Evolutionary conservation across 331 rosid species (phyloP).

Genomic region (Telfairia occidentalis): DNA sequence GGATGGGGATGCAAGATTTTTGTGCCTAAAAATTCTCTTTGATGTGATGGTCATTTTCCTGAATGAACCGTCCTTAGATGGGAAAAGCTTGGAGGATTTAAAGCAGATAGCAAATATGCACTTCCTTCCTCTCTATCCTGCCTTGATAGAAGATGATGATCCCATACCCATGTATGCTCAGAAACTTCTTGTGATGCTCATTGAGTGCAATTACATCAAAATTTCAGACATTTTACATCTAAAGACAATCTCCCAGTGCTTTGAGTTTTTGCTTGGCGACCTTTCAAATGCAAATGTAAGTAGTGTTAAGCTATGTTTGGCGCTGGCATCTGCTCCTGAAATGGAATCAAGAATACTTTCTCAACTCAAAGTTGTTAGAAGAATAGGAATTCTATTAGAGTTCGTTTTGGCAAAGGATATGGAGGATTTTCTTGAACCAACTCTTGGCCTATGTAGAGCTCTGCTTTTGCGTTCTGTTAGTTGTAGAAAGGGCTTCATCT

Average conservation of each 20-base stretch:
- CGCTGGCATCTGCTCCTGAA: slow-evolving; percentile 86
- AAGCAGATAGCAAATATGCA: slow-evolving; percentile 49
- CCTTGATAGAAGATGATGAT: slow-evolving; percentile 85
- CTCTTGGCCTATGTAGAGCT: slow-evolving; percentile 83
- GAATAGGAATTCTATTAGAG: slow-evolving; percentile 78
- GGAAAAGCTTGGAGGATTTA: slow-evolving; percentile 55
- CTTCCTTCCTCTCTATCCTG: slow-evolving; percentile 91
- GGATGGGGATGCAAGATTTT: slow-evolving; percentile 94
- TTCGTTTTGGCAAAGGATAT: slow-evolving; percentile 68
- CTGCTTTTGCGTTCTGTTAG: slow-evolving; percentile 67
- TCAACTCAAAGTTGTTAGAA: slow-evolving; percentile 80
- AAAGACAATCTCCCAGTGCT: slow-evolving; percentile 90
- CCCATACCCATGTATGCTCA: slow-evolving; percentile 92
- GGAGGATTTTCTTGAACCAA: slow-evolving; percentile 93
- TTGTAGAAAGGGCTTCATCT: slow-evolving; percentile 42
- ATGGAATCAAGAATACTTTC: slow-evolving; percentile 93
- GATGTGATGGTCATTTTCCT: slow-evolving; percentile 71
- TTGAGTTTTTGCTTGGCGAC: slow-evolving; percentile 94
- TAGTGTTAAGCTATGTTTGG: slow-evolving; percentile 73
- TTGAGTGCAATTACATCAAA: slow-evolving; percentile 56
- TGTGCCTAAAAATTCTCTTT: slow-evolving; percentile 79
- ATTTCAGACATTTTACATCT: slow-evolving; percentile 75
- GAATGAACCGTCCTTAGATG: slow-evolving; percentile 62
- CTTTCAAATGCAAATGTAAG: slow-evolving; percentile 80
- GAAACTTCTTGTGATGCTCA: slow-evolving; percentile 94